Evolutionary conservation across 192 early-diverging fungal genomes (phyloP).

Genomic region (Coemansia sp.): DNA sequence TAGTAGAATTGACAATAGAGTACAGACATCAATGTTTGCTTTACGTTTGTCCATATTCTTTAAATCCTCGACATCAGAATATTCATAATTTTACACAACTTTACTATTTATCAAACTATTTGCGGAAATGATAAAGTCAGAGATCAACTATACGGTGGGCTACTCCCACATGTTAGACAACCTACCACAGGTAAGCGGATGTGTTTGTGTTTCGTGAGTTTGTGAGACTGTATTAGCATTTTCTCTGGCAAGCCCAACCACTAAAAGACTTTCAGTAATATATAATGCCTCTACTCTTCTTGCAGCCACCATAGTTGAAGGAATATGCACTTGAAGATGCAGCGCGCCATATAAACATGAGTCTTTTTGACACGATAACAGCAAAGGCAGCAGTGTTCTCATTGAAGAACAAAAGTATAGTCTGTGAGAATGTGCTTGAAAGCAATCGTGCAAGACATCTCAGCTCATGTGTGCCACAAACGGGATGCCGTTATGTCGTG

Average conservation of each 20-base stretch:
- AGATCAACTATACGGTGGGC: background rate
- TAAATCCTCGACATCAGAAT: background rate
- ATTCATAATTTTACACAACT: background rate
- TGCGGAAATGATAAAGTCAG: background rate
- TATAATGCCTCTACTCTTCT: no score
- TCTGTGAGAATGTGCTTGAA: background rate
- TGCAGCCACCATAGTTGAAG: background rate
- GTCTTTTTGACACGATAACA: slow-evolving; percentile 11
- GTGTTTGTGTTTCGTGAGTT: no score
- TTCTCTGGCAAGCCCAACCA: background rate
- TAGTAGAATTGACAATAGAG: no score
- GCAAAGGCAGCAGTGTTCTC: slow-evolving; percentile 12
- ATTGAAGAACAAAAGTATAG: slow-evolving; percentile 12
- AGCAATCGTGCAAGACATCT: background rate
- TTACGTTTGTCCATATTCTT: no score
- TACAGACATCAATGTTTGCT: no score
- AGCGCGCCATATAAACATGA: slow-evolving; percentile 14
- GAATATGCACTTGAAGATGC: slow-evolving; percentile 13
- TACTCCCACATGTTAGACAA: slow-evolving; percentile 1
- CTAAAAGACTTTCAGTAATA: no score
- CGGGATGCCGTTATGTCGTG: slow-evolving; percentile 3
- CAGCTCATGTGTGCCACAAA: background rate
- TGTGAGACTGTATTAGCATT: background rate
- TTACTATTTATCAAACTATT: background rate
- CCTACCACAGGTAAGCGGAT: no score